These are phyloP conservation scores for Clarkia xantiana DNA, from an alignment of 345 rosid genomes.

Conservation along the genomic window DNA sequence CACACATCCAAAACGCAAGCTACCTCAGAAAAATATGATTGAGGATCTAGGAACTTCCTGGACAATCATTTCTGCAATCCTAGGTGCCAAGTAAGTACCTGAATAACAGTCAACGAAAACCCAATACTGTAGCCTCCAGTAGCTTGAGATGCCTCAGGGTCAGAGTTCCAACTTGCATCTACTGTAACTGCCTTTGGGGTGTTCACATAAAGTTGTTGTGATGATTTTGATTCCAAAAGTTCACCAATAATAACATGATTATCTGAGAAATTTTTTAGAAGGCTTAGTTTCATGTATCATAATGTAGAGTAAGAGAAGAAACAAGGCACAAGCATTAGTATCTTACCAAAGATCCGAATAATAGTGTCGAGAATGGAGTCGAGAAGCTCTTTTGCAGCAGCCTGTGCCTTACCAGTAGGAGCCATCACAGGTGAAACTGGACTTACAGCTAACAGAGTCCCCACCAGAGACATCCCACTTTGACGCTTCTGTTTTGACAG, in stretches of 20 bases:
- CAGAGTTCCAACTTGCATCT: conserved; percentile 55
- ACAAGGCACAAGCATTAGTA: conserved; percentile 5
- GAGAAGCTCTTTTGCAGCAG: conserved; percentile 79
- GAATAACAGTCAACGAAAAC: conserved; percentile 86
- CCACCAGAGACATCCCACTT: conserved; percentile 57
- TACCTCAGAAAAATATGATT: conserved; percentile 4
- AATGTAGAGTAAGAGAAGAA: conserved; percentile 5
- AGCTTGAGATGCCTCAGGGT: conserved; percentile 68
- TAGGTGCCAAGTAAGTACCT: conserved; percentile 26
- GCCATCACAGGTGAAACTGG: conserved; percentile 96
- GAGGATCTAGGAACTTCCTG: conserved; percentile 2
- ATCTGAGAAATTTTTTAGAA: conserved; percentile 27
- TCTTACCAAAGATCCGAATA: conserved; percentile 81
- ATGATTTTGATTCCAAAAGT: conserved; percentile 68
- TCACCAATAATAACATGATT: conserved; percentile 91
- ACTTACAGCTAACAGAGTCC: conserved; percentile 69
- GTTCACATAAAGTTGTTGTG: conserved; percentile 42
- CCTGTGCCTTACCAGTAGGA: conserved; percentile 91
- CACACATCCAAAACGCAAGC: conserved; percentile 6
- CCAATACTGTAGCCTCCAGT: conserved; percentile 95
- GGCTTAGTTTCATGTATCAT: conserved; percentile 9
- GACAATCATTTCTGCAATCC: not conserved
- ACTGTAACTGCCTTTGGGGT: conserved; percentile 49
- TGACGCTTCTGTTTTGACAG: conserved; percentile 60
- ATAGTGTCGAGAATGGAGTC: conserved; percentile 74